Base-by-base conservation (phyloP, 768 basidiomycete genomes). In the Tulasnella sp. region DNA sequence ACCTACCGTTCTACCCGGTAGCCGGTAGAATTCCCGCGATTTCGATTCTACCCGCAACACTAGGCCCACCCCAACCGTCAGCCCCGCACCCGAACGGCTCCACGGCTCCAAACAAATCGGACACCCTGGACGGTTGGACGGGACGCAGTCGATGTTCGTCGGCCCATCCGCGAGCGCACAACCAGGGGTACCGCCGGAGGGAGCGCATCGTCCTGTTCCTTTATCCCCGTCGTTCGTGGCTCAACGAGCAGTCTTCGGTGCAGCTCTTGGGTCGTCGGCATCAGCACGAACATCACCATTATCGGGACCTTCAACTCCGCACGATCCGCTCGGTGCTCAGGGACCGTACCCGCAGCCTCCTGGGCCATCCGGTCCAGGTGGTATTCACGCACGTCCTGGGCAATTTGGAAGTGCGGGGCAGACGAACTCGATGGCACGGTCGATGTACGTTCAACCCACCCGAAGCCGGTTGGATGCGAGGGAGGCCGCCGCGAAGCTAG, bases 401-500 rank as follows among this genome's bases (percentile, higher is more conserved):
- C 46, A 75, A 16, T 42, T 39, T 31, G 38, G 44, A 34, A 76
- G 38, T 24, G 79, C 73, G 16, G 62, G 62, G 62, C 62, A 76
- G 86, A 86, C 92, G n/a, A 87, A 88, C 71, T 88, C 88, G 81
- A 91, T 94, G 92, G 88, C 92, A 1, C 88, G 87, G 74, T 94
- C 93, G n/a, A 85, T 96, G 84, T 90, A 92, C 27, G 88, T 92
- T 71, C 90, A 91, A 82, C 91, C 93, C 19, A 90, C 90, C 74
- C 86, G 94, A 82, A 90, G 92, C 68, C 88, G 92, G 83, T 85
- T 97, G 82, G 96, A 98, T 84, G 92, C 95, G 14, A 88, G 92
- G 83, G 92, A 94, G 83, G 94, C 94, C 19, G 95, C 94, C 27
- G 94, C 94, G 84, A 96, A 96, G 84, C 88, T 96, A 79, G 95